Conservation (phyloP, 2,329 filamentous ascomycete genomes). For the Epichloe typhina region DNA sequence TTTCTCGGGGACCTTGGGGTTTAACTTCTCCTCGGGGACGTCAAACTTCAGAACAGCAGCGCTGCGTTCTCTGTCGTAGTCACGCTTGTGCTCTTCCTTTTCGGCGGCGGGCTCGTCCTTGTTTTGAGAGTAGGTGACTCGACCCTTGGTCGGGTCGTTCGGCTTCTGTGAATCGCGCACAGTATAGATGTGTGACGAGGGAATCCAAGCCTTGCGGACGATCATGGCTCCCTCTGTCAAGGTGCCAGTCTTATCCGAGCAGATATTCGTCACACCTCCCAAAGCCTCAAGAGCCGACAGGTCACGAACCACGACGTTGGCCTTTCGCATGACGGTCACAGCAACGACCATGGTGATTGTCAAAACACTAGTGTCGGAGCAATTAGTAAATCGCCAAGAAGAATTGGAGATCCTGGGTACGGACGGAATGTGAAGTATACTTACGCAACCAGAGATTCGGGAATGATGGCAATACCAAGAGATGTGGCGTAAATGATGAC, state of each 20-base stretch:
- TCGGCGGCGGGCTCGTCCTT: slow-evolving; percentile 20
- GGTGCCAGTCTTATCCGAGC: slow-evolving; percentile 62
- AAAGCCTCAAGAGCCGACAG: slow-evolving; percentile 55
- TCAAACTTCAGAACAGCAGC: slow-evolving; percentile 49
- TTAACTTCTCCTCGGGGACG: slow-evolving; percentile 43
- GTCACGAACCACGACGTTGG: slow-evolving; percentile 52
- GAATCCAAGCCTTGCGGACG: slow-evolving; percentile 53
- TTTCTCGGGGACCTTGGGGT: slow-evolving; percentile 15
- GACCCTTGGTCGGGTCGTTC: slow-evolving; percentile 46
- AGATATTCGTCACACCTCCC: slow-evolving; percentile 59
- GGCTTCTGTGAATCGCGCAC: slow-evolving; percentile 50
- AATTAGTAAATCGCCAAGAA: slow-evolving; percentile 6
- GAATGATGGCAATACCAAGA: slow-evolving; percentile 48
- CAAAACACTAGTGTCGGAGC: slow-evolving; percentile 33
- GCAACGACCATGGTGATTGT: slow-evolving; percentile 60
- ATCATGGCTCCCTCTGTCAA: slow-evolving; percentile 59
- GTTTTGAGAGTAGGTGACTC: slow-evolving; percentile 31
- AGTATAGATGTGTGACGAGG: slow-evolving; percentile 40
- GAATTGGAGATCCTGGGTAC: neutral
- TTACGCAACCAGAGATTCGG: slow-evolving; percentile 50
- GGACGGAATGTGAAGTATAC: slow-evolving; percentile 12
- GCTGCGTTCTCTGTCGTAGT: slow-evolving; percentile 47
- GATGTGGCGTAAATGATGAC: slow-evolving; percentile 46
- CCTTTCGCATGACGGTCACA: slow-evolving; percentile 49
- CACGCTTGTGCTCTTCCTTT: slow-evolving; percentile 31